A percentile compares a stretch with the other conserved stretches of the same genome.
These are phyloP conservation scores for Ustilago hordei DNA, from an alignment of 1,284 basidiomycete species.

Conservation along the genomic window DNA sequence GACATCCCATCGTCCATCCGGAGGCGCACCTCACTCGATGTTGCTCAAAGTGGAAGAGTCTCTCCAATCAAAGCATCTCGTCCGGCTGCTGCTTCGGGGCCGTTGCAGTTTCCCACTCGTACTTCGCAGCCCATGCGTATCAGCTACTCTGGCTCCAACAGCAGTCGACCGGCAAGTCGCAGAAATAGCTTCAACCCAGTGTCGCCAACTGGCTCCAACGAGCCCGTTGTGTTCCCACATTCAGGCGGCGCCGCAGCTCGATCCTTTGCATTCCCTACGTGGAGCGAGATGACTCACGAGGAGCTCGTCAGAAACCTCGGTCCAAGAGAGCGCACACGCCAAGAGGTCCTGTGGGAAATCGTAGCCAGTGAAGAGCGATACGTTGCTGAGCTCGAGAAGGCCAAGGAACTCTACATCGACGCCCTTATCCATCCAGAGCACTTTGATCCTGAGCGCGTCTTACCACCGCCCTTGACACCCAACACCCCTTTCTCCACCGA, in stretches of 20 bases:
- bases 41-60: slow-evolving; percentile 12
- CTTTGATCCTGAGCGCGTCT: slow-evolving; percentile 35
- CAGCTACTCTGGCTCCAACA: slow-evolving; percentile 33
- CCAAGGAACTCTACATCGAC: slow-evolving; percentile 92
- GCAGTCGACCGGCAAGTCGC: slow-evolving; percentile 33
- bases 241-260: slow-evolving; percentile 18
- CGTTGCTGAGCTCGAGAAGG: slow-evolving; percentile 85
- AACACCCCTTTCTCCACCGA: slow-evolving; percentile 5
- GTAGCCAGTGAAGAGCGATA: slow-evolving; percentile 97
- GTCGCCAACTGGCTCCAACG: slow-evolving; percentile 17
- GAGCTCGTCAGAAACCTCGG: slow-evolving; percentile 94
- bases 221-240: slow-evolving; percentile 27
- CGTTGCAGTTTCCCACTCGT: slow-evolving; percentile 39
- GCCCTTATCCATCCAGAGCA: slow-evolving; percentile 80
- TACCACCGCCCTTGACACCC: not conserved
- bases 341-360: slow-evolving; percentile 98
- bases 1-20: slow-evolving; percentile 8
- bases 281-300: slow-evolving; percentile 94
- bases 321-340: slow-evolving; percentile 89
- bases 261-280: slow-evolving; percentile 73
- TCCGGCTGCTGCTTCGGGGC: slow-evolving; percentile 10
- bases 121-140: slow-evolving; percentile 41
- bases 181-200: slow-evolving; percentile 33
- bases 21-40: slow-evolving; percentile 22
- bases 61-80: slow-evolving; percentile 12